phyloP scores from a whole-genome alignment of 176 grass and related monocot species.

The Carex parvula region DNA sequence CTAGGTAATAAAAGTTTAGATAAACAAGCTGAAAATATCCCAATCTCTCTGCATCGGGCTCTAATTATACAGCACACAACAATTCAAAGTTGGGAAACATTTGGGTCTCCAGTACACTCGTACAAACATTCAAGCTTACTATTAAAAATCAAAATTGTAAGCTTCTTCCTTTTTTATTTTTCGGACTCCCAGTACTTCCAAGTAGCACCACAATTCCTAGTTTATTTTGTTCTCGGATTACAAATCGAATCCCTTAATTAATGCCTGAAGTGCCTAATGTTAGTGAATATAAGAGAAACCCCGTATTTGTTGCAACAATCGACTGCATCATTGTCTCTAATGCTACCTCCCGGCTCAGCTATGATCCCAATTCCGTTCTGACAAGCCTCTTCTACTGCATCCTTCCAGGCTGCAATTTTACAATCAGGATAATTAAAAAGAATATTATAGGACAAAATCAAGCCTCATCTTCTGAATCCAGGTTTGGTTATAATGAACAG shows the following conservation, averaged over 20 bases:
- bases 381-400: conserved; percentile 94
- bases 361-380: conserved; percentile 53
- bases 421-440: not conserved
- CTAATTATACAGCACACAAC: not conserved
- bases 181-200: not conserved
- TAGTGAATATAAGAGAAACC: conserved; percentile 75
- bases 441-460: not conserved
- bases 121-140: conserved; percentile 11
- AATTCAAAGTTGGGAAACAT: not conserved
- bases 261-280: conserved; percentile 85
- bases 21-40: not conserved
- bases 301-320: conserved; percentile 92
- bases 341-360: conserved; percentile 71
- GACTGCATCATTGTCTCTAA: conserved; percentile 69
- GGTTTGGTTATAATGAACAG: not conserved
- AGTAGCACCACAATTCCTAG: not conserved
- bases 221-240: not conserved
- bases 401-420: conserved; percentile 72
- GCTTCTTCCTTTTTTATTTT: not conserved
- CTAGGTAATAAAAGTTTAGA: not conserved
- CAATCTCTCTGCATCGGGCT: not conserved
- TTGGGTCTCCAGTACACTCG: not conserved
- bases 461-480: not conserved
- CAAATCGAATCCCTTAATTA: conserved; percentile 1
- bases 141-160: conserved; percentile 19